Evolutionary conservation across 768 basidiomycete genomes (phyloP).

Genomic region (Pleurotus djamor): DNA sequence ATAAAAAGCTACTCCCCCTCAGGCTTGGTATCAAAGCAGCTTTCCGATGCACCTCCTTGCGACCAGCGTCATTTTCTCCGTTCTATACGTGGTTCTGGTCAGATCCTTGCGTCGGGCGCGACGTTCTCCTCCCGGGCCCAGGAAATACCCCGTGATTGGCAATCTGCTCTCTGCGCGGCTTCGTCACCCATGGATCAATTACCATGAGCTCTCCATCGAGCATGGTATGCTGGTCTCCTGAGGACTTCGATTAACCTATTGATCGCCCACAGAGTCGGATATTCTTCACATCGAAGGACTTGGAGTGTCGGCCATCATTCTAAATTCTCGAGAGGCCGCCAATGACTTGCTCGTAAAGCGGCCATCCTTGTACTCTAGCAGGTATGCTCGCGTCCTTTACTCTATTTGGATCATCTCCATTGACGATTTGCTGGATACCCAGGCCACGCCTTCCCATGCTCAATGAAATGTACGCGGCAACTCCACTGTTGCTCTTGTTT

Average conservation of each 20-base stretch:
- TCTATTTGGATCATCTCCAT: neutral
- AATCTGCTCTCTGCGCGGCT: neutral
- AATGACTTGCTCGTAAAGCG: neutral
- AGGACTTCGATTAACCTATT: neutral
- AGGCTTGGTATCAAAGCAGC: too few species aligned
- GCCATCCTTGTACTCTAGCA: neutral
- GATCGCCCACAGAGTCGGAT: neutral
- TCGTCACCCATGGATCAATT: neutral
- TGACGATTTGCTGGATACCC: neutral
- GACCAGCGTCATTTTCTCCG: neutral
- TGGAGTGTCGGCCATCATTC: neutral
- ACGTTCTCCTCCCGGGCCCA: neutral
- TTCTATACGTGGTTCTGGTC: neutral
- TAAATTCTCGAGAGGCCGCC: neutral
- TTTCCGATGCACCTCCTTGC: too few species aligned
- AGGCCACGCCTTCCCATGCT: neutral
- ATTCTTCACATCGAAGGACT: neutral
- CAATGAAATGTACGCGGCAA: neutral
- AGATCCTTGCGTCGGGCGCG: neutral
- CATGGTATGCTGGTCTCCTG: neutral
- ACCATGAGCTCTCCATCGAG: neutral
- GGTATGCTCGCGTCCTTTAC: neutral
- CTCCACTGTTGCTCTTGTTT: neutral
- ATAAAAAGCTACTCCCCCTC: too few species aligned
- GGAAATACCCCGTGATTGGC: neutral